Percentiles rank a stretch among this genome's conserved stretches.
These are phyloP conservation scores for Mycena belliarum DNA, from an alignment of 768 basidiomycete species.

Conservation along the genomic window DNA sequence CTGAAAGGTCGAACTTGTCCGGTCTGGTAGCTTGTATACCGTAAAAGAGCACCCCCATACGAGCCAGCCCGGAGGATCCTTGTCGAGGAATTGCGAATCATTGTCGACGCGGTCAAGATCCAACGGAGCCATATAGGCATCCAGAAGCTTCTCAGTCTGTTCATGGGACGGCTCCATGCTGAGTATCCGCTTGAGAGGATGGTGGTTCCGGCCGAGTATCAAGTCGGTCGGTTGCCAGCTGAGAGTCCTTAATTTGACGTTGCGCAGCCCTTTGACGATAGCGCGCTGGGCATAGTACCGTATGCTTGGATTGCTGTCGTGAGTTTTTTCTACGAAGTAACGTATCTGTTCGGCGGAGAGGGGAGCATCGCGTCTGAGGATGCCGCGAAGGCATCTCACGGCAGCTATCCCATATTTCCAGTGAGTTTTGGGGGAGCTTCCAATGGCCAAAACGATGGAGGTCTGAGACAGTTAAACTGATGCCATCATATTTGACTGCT, in stretches of 20 bases:
- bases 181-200: constrained; percentile 63
- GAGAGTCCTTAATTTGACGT: constrained; percentile 80
- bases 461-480: constrained; percentile 31
- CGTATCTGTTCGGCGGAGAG: constrained; percentile 47
- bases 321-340: constrained; percentile 60
- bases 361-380: constrained; percentile 66
- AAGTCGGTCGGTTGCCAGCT: constrained; percentile 57
- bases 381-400: constrained; percentile 62
- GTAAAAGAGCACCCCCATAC: constrained; percentile 52
- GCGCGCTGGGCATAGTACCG: constrained; percentile 74
- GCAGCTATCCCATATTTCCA: constrained; percentile 81
- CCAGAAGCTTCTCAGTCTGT: constrained; percentile 57
- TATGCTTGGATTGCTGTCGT: constrained; percentile 70
- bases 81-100: constrained; percentile 47
- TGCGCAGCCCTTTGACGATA: constrained; percentile 73
- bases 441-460: constrained; percentile 53
- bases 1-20: constrained; percentile 49
- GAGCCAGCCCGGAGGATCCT: constrained; percentile 66
- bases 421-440: constrained; percentile 62
- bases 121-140: constrained; percentile 53
- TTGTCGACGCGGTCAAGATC: constrained; percentile 33
- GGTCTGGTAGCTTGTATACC: constrained; percentile 50
- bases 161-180: constrained; percentile 49
- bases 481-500: background rate
- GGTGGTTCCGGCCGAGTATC: constrained; percentile 59